Percentiles rank a stretch among this genome's conserved stretches.
Evolutionary conservation across 768 basidiomycete species (phyloP).

Genomic region (Rhodosporidiobolus odoratus): DNA sequence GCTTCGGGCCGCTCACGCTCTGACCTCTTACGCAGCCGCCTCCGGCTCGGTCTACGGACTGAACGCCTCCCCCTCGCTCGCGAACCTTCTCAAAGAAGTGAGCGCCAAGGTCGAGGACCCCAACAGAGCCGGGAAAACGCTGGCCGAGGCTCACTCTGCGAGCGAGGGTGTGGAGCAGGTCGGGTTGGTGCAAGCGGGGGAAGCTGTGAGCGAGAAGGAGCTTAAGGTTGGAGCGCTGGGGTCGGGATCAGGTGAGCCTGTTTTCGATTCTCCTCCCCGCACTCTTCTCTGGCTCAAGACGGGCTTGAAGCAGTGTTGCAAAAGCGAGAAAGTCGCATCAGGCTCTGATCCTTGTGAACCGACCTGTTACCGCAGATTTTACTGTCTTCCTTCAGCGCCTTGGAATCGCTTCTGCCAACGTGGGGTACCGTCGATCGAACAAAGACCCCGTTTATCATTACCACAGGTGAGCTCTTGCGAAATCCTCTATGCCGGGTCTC

Average conservation of each 20-base stretch:
- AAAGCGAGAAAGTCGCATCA: background rate
- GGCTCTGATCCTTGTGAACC: constrained; percentile 17
- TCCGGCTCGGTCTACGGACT: constrained; percentile 61
- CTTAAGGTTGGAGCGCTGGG: constrained; percentile 23
- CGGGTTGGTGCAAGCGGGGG: constrained; percentile 10
- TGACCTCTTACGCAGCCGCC: constrained; percentile 55
- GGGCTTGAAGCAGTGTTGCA: too few species aligned
- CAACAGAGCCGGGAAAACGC: constrained; percentile 54
- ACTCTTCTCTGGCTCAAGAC: background rate
- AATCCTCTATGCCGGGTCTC: constrained; percentile 37
- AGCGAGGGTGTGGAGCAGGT: constrained; percentile 44
- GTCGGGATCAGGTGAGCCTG: constrained; percentile 20
- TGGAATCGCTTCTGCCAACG: constrained; percentile 53
- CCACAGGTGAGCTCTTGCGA: constrained; percentile 39
- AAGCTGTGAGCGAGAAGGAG: constrained; percentile 10
- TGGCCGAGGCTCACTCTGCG: constrained; percentile 24
- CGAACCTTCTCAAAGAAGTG: constrained; percentile 62
- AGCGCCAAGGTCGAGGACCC: constrained; percentile 46
- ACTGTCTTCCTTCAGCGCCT: constrained; percentile 83
- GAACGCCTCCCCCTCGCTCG: constrained; percentile 71
- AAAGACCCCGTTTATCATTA: constrained; percentile 46
- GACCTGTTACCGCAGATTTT: constrained; percentile 65
- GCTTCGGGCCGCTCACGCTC: too few species aligned
- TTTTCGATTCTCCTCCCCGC: background rate
- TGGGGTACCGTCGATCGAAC: constrained; percentile 44